Evolutionary conservation across 2,329 filamentous ascomycete species (phyloP).

Genomic region (Aspergillus quadricinctus): DNA sequence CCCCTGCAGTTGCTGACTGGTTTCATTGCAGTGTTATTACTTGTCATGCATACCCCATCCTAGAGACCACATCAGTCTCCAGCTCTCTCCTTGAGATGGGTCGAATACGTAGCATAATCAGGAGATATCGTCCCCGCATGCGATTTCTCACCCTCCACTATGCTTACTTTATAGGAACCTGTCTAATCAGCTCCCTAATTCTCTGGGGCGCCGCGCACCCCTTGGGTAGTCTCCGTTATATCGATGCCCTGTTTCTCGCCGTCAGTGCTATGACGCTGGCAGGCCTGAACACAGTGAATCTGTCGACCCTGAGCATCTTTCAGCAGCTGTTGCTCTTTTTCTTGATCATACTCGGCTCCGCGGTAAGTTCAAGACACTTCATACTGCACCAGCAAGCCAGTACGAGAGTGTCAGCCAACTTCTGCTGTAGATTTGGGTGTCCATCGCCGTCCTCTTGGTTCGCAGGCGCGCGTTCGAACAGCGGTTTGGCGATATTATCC

Average conservation of each 20-base stretch:
- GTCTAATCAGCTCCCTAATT: constrained; percentile 42
- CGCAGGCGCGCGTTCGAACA: neutral
- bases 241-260: constrained; percentile 44
- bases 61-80: no score
- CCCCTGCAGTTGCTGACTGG: no score
- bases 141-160: constrained; percentile 46
- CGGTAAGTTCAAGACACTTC: constrained; percentile 10
- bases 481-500: neutral
- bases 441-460: neutral
- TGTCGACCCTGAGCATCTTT: constrained; percentile 45
- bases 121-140: neutral
- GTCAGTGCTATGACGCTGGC: constrained; percentile 48
- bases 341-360: constrained; percentile 45
- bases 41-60: no score
- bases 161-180: constrained; percentile 43
- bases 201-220: constrained; percentile 47
- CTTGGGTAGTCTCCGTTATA: constrained; percentile 39
- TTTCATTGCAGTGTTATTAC: no score
- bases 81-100: neutral
- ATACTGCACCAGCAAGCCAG: neutral
- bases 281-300: constrained; percentile 47
- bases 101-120: neutral
- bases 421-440: neutral
- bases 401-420: neutral
- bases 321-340: constrained; percentile 46